Conservation (phyloP, 306 rosid species). For the Citrullus amarus region DNA sequence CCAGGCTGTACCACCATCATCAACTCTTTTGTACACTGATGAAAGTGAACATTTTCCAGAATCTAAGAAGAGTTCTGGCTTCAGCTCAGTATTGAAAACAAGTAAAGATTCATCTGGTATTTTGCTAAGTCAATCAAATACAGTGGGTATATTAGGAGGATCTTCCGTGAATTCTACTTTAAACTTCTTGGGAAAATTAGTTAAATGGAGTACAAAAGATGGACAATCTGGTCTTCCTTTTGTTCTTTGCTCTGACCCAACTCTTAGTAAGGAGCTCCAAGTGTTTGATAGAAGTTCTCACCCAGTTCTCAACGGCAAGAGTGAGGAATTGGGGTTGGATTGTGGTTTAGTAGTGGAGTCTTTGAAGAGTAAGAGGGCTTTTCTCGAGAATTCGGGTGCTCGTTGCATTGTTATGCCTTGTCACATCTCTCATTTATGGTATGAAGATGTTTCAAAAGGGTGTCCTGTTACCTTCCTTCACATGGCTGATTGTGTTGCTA, state of each 20-base stretch:
- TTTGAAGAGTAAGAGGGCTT: constrained; percentile 36
- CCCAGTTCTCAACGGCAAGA: constrained; percentile 25
- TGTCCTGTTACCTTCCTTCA: constrained; percentile 63
- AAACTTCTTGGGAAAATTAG: constrained; percentile 46
- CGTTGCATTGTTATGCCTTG: constrained; percentile 79
- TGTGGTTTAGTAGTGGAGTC: constrained; percentile 35
- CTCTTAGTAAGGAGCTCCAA: constrained; percentile 37
- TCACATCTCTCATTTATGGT: constrained; percentile 70
- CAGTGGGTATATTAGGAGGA: constrained; percentile 73
- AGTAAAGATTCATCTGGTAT: constrained; percentile 21
- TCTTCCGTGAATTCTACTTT: constrained; percentile 44
- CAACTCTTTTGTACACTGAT: constrained; percentile 31
- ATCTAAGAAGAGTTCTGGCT: constrained; percentile 21
- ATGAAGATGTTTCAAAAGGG: constrained; percentile 51
- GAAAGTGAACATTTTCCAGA: constrained; percentile 37
- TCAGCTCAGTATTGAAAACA: constrained; percentile 20
- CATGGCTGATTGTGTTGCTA: constrained; percentile 65
- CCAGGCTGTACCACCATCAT: constrained; percentile 42
- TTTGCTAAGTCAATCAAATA: constrained; percentile 22
- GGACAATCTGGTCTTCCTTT: constrained; percentile 42
- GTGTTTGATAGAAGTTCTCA: constrained; percentile 32
- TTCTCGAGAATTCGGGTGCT: constrained; percentile 67
- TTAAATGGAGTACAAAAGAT: constrained; percentile 40
- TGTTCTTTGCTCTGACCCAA: constrained; percentile 55
- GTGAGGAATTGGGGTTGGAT: constrained; percentile 22